Base-by-base conservation (phyloP, 2,329 filamentous ascomycete species). In the Alternaria conjuncta region DNA sequence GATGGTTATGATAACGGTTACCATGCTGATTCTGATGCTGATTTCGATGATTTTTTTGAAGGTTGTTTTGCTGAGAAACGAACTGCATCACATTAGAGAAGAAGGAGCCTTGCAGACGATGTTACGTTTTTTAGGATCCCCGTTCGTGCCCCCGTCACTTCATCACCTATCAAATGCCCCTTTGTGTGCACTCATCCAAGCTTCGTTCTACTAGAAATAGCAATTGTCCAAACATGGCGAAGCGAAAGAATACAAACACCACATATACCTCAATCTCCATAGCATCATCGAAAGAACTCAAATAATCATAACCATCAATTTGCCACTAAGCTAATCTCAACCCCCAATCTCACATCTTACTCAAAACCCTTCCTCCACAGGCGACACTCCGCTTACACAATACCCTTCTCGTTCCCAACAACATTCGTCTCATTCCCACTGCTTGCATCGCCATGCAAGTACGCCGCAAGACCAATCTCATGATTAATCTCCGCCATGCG, bases 401-500 rank as follows among this genome's bases (percentile, higher is more conserved):
- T 43, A 13, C 50, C 63, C 57, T 73, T 72, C 56, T 73, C 71
- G 3, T 60, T 61, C 3, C 63, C 67, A 8, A 67, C 43, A 26
- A 70, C 15, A 25, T 53, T 46, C 4, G 49, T 49, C 44, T 62
- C 62, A 21, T 67, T 61, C 6, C 46, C 60, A 9, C 44, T 64
- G 1, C 30, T 28, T 0, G 55, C 61, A n/a, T 60, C 64, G 3
- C 67, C 68, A 11, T 41, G 36, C 20, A 60, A 36, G 6, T 75
- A 46, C 10, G 75, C 71, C n/a, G 83, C 78, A 43, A 93, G 82
- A 0, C 91, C 91, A 68, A 93, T 88, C 71, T 92, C 90, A 28
- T 82, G 81, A 74, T 92, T 90, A 71, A 93, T 92, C 76, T 90
- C 87, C 9, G 85, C 85, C 89, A 92, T 92, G 18, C 90, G 86